phyloP scores from a whole-genome alignment of 2,329 filamentous ascomycete genomes.

The Trichoderma sp. region DNA sequence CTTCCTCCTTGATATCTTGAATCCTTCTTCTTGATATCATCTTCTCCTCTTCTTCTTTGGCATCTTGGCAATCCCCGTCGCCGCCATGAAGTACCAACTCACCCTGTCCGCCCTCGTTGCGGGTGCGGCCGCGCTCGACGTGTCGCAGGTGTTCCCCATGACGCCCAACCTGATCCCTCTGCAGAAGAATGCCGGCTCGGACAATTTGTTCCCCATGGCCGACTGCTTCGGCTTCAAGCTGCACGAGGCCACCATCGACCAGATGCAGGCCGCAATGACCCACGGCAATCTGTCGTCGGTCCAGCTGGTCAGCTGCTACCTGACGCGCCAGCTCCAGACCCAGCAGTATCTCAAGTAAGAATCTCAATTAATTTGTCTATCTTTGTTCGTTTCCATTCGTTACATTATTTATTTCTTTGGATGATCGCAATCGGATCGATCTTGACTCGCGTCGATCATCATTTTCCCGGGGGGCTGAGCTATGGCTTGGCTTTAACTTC shows the following conservation, averaged over 20 bases:
- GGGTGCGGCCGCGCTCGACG: conserved; percentile 4
- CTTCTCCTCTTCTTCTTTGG: background rate
- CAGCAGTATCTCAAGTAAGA: conserved; percentile 62
- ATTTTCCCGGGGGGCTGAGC: background rate
- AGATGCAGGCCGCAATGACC: conserved; percentile 59
- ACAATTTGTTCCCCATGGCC: conserved; percentile 59
- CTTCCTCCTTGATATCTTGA: background rate
- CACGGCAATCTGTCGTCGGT: conserved; percentile 55
- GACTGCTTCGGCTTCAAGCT: conserved; percentile 58
- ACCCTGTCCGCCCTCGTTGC: conserved; percentile 27
- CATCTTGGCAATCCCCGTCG: background rate
- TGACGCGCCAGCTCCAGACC: conserved; percentile 59
- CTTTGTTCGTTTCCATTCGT: background rate
- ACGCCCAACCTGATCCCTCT: conserved; percentile 36
- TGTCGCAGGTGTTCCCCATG: conserved; percentile 15
- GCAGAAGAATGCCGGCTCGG: conserved; percentile 37
- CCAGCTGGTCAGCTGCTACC: conserved; percentile 61
- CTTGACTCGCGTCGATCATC: background rate
- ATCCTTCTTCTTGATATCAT: background rate
- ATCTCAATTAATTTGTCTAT: background rate
- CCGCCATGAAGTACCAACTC: conserved; percentile 26
- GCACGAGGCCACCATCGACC: conserved; percentile 68
- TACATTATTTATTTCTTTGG: background rate
- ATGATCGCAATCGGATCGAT: background rate
- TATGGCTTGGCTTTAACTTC: background rate